phyloP scores from a whole-genome alignment of 2,329 filamentous ascomycete species.

The Aciculosporium take region DNA sequence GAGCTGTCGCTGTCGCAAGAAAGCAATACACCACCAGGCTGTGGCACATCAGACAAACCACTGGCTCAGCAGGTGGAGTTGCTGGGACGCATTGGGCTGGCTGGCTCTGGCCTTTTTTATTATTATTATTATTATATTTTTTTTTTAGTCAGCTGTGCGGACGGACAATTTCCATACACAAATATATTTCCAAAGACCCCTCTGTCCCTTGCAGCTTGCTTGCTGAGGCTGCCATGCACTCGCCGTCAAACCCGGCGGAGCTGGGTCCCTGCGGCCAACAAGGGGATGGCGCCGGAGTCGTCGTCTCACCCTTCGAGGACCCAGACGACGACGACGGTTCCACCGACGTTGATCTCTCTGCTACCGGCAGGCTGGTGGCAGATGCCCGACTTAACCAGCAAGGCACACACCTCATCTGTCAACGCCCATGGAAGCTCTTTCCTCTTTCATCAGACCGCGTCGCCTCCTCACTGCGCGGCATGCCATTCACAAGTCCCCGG shows the following conservation, averaged over 20 bases:
- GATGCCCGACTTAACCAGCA: slow-evolving; percentile 6
- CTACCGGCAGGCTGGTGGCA: slow-evolving; percentile 1
- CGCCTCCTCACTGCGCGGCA: neutral
- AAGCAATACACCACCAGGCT: slow-evolving; percentile 1
- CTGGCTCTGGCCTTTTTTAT: neutral
- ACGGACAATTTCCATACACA: neutral
- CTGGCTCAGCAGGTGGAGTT: slow-evolving; percentile 1
- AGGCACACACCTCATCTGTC: slow-evolving; percentile 3
- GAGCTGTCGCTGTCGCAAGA: slow-evolving; percentile 1
- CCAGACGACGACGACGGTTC: neutral
- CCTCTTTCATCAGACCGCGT: neutral
- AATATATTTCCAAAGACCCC: neutral
- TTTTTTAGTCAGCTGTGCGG: neutral
- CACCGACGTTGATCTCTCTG: slow-evolving; percentile 3
- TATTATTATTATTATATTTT: too few species aligned
- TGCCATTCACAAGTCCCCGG: slow-evolving; percentile 2
- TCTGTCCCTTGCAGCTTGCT: neutral
- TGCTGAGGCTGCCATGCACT: slow-evolving; percentile 2
- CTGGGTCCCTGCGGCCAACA: neutral
- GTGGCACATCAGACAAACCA: slow-evolving; percentile 5
- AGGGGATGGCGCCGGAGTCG: neutral
- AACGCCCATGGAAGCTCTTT: neutral
- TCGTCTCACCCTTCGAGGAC: slow-evolving; percentile 1
- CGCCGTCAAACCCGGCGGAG: slow-evolving; percentile 1
- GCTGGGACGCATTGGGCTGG: slow-evolving; percentile 1